Evolutionary conservation across 2,329 filamentous ascomycete species (phyloP), one percentile per base, ranked within the genome.

Genomic region (Colletotrichum chrysophilum): DNA sequence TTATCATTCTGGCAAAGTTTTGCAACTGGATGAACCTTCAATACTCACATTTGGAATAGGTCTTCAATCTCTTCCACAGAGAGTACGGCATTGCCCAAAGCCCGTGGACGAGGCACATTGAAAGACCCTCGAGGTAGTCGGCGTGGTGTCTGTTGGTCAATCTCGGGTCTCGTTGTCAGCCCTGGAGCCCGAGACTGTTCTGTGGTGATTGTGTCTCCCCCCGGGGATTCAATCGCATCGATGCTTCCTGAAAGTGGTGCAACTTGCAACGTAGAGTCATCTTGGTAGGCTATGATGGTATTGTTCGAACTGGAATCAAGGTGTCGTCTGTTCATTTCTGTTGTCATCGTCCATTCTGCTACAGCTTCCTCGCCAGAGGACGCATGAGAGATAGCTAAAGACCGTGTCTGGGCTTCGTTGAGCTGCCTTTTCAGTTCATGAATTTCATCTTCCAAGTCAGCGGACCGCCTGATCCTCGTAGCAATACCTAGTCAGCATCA

Each of bases 1-100:
- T 5, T n/a, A 10, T 0, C 0, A 18, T 18, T 43, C 5, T n/a
- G 38, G 38, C 1, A 48, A n/a, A 21, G 10, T 0, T 4, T 48
- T 13, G 1, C n/a, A 7, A 3, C n/a, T 48, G 43, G 3, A 48
- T 21, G 43, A 21, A 6, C 7, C 43, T 48, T 21, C 10, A 48
- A 7, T 21, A 21, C 43, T 52, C n/a, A 52, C 43, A 52, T 52
- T 1, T 21, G n/a, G 10, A 52, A 52, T 7, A 52, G 43, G 10
- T 52, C 43, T 12, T 52, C 43, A 21, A 52, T 52, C 4, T 21
- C 43, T 52, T 52, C 43, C n/a, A 52, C 43, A 10, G 43, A 52
- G 43, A 52, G 43, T 13, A 52, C 43, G 4, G n/a, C 43, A 13
- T 52, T 52, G 10, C n/a, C 43, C 10, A 52, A 52, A 0, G 43